phyloP scores from a whole-genome alignment of 352 stramenopile genomes.

The Globisporangium cystogenes region DNA sequence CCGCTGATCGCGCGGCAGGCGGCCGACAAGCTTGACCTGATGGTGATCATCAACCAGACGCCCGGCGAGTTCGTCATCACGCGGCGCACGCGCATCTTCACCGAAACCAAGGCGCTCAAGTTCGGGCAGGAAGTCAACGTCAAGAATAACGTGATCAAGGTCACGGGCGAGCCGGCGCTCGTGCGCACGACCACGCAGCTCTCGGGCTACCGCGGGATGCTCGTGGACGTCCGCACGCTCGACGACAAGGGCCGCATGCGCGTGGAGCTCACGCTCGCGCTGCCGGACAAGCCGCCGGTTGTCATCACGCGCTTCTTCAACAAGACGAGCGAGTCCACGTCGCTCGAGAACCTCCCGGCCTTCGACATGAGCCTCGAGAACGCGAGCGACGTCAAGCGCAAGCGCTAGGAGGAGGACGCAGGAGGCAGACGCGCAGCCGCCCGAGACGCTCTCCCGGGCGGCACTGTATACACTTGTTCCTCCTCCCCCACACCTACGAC shows the following conservation, averaged over 20 bases:
- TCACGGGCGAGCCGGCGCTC: conserved; percentile 64
- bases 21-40: conserved; percentile 84
- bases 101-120: conserved; percentile 85
- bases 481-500: no score
- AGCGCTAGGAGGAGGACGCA: conserved; percentile 51
- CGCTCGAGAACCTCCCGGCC: conserved; percentile 80
- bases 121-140: conserved; percentile 86
- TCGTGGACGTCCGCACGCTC: conserved; percentile 69
- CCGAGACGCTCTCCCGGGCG: no score
- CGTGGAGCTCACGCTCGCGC: conserved; percentile 70
- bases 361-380: conserved; percentile 86
- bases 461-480: no score
- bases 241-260: conserved; percentile 78
- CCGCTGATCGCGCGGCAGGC: conserved; percentile 83
- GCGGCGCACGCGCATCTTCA: conserved; percentile 85
- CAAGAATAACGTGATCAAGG: conserved; percentile 85
- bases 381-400: conserved; percentile 79
- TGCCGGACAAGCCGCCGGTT: conserved; percentile 69
- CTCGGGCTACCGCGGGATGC: conserved; percentile 67
- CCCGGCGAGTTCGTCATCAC: conserved; percentile 84
- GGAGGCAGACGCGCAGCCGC: no score
- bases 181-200: conserved; percentile 81
- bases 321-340: conserved; percentile 84
- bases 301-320: conserved; percentile 85
- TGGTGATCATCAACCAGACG: conserved; percentile 86